A percentile compares a stretch with the other conserved stretches of the same genome.
These are phyloP conservation scores for Brassica rapa DNA, from an alignment of 345 rosid genomes.

Conservation along the genomic window DNA sequence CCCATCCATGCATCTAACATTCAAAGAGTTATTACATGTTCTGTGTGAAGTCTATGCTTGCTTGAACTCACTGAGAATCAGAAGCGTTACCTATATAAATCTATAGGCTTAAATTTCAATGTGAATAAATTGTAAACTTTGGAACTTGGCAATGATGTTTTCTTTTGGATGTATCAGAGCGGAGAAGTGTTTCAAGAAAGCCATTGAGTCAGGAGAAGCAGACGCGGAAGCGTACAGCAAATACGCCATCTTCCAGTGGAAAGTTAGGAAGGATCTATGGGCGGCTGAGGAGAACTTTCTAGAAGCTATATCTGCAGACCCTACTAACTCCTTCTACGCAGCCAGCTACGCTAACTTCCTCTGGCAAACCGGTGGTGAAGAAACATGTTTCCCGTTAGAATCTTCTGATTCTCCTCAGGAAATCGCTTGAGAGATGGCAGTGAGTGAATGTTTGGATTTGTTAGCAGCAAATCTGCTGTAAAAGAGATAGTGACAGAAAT, in stretches of 20 bases:
- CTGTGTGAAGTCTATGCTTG: not conserved
- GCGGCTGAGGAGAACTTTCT: constrained; percentile 73
- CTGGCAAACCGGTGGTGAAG: constrained; percentile 73
- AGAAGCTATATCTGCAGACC: constrained; percentile 62
- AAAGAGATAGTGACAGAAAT: constrained; percentile 16
- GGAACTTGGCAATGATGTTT: constrained; percentile 19
- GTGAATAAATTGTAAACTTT: too few relatives aligned
- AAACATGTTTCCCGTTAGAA: constrained; percentile 61
- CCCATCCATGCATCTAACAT: not conserved
- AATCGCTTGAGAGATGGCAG: constrained; percentile 23
- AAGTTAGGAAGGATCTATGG: constrained; percentile 62
- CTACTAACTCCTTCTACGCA: constrained; percentile 49
- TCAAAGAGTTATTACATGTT: not conserved
- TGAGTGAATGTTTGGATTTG: not conserved
- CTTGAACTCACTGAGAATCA: not conserved
- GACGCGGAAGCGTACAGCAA: constrained; percentile 63
- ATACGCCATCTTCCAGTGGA: constrained; percentile 76
- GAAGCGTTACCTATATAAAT: too few relatives aligned
- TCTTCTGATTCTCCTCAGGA: constrained; percentile 31
- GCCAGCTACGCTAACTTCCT: constrained; percentile 76
- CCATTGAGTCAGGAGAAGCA: constrained; percentile 49
- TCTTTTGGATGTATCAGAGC: constrained; percentile 53
- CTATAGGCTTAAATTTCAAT: too few relatives aligned
- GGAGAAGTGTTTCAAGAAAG: constrained; percentile 71
- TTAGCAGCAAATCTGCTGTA: not conserved